Evolutionary conservation across 352 stramenopile genomes (phyloP), one percentile per base, ranked within the genome.

Genomic region (Globisporangium camurandrum): DNA sequence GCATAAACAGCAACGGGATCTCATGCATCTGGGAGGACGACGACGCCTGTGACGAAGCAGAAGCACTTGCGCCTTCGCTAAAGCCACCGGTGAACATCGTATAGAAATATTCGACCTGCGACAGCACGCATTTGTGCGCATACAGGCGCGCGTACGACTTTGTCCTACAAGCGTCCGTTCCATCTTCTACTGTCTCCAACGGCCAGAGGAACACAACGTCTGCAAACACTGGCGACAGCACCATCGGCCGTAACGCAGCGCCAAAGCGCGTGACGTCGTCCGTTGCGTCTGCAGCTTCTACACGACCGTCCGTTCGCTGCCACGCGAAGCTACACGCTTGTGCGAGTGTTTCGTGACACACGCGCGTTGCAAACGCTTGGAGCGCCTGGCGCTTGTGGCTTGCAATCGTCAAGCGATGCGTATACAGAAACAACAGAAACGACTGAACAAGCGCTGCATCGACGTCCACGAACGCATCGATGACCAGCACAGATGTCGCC

Each of bases 71-170:
- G n/a, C 71, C 75, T 70, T 92, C 77, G 34, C 75, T 80, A 39
- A 92, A 92, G 16, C 80, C 73, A n/a, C 77, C 80, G 4, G 75
- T 74, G 46, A 92, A 87, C 77, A 92, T 88, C 8, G 71, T 82
- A 33, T 71, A 75, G 56, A 89, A 92, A 60, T 92, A 92, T 17
- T 82, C 62, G n/a, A 88, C 75, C 45, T 88, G 73, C 0, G 71
- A 74, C 12, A 92, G 65, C 27, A 92, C 62, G 19, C 71, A 75
- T 55, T 86, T 86, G 52, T 92, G 80, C 11, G 73, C 80, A 4
- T 69, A 73, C 20, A 91, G 41, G 10, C 66, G 63, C 49, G 63
- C 52, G 33, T 66, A 78, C 30, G n/a, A n/a, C n/a, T n/a, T n/a
- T n/a, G n/a, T n/a, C n/a, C n/a, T n/a, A n/a, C n/a, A n/a, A n/a